Evolutionary conservation across 768 basidiomycete species (phyloP), one percentile per base, ranked within the genome.

Genomic region (Leucogyrophana mollusca): DNA sequence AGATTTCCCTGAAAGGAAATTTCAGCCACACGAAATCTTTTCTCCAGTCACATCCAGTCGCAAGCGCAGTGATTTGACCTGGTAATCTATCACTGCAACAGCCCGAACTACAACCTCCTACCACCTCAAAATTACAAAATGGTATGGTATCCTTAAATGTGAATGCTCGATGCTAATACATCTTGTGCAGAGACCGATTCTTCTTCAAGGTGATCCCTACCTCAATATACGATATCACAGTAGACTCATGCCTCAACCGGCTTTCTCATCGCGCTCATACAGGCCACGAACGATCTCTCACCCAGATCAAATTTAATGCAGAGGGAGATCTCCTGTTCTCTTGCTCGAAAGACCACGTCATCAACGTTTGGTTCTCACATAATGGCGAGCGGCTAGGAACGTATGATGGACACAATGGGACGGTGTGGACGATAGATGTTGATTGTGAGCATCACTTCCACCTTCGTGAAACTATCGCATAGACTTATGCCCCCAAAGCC

Each of bases 371-470:
- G 95, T 96, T 80, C 66, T 86, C 94, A 10, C 91, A 95, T 59
- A 99, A 99, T 58, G 96, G 96, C 41, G 96, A 98, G 74, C 78
- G 96, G 48, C 69, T 99, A 57, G 96, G 96, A 27, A 99, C 96
- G 48, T 98, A 96, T 62, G 83, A 90, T 37, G 96, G 94, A 33
- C 85, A 96, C 68, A 99, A 98, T 59, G 96, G 96, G 46, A 78
- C 90, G 0, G 89, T 99, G 21, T 98, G 96, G 96, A 94, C 94
- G 42, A 82, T 94, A 55, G 94, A 95, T 67, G 83, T 92, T 43
- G 96, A 99, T 75, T 84, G 94, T 96, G 69, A 69, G 90, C 73
- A 36, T 34, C 25, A 18, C 16, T 37, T 23, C 21, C 25, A 18
- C 38, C 33, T 49, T 22, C 16, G n/a, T 42, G 23, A 6, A 11